Evolutionary conservation across 2,329 filamentous ascomycete species (phyloP).

Genomic region (Dactylellina sp.): DNA sequence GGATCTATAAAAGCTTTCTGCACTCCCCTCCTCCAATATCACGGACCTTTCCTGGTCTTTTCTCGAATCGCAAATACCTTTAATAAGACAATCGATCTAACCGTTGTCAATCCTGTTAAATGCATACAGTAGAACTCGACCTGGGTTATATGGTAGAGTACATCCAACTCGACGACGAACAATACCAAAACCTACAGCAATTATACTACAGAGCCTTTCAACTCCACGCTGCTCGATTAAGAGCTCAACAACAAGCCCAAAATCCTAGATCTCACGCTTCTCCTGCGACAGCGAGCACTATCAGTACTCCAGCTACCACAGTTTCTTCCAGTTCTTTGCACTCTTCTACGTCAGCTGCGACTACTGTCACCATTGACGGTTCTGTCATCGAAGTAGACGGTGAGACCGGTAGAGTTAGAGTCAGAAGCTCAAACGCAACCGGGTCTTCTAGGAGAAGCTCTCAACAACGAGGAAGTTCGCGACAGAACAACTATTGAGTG

Average conservation of each 20-base stretch:
- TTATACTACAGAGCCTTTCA: constrained; percentile 50
- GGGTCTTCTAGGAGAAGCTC: constrained; percentile 42
- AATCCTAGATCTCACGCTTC: constrained; percentile 43
- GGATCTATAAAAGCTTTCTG: constrained; percentile 6
- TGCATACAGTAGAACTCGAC: constrained; percentile 55
- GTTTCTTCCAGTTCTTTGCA: constrained; percentile 50
- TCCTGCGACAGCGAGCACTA: constrained; percentile 42
- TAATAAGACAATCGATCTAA: constrained; percentile 31
- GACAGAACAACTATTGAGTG: neutral
- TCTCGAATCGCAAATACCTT: constrained; percentile 21
- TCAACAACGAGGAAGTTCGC: constrained; percentile 28
- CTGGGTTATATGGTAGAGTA: constrained; percentile 52
- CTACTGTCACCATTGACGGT: constrained; percentile 56
- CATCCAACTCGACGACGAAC: constrained; percentile 55
- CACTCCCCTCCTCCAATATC: constrained; percentile 17
- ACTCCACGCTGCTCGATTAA: constrained; percentile 38
- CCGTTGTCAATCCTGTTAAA: constrained; percentile 36
- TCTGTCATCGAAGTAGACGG: constrained; percentile 54
- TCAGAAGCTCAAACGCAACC: constrained; percentile 33
- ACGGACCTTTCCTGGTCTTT: constrained; percentile 13
- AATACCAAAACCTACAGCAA: constrained; percentile 49
- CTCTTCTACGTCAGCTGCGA: constrained; percentile 44
- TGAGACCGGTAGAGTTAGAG: constrained; percentile 48
- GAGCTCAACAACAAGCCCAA: constrained; percentile 41
- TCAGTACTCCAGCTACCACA: constrained; percentile 50